Conservation (phyloP, 305 asterid species). For the Salvia sclarea region DNA sequence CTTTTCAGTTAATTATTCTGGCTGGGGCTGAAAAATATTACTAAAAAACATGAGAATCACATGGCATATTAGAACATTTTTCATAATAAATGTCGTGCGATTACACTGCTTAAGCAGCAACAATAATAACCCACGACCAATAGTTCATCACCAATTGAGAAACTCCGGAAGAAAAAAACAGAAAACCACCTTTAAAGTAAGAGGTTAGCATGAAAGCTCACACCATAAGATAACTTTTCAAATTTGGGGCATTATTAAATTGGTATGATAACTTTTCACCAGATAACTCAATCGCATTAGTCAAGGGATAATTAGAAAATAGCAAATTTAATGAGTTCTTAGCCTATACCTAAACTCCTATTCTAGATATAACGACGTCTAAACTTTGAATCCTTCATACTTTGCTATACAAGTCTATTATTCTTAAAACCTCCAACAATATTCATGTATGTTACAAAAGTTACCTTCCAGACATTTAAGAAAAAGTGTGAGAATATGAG, state of each 20-base stretch:
- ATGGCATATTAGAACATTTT: no score
- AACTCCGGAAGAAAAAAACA: conserved; percentile 5
- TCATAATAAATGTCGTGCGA: not conserved
- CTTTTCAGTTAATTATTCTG: not conserved
- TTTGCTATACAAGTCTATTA: not conserved
- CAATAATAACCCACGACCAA: not conserved
- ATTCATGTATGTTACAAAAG: not conserved
- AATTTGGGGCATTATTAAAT: not conserved
- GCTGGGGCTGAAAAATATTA: not conserved
- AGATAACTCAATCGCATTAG: not conserved
- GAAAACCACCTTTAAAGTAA: not conserved
- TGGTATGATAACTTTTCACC: not conserved
- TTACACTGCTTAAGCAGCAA: conserved; percentile 13
- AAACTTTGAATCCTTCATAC: not conserved
- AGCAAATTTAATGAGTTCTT: no score
- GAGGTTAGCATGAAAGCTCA: not conserved
- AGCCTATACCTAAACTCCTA: not conserved
- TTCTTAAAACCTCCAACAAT: no score
- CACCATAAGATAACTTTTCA: no score
- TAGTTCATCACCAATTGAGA: not conserved
- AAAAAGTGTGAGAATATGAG: no score
- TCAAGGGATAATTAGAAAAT: not conserved
- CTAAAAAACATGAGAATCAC: no score
- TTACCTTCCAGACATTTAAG: not conserved
- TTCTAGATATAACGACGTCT: not conserved